Percentiles rank a stretch among this genome's conserved stretches.
These are phyloP conservation scores for Cucumis cinereus DNA, from an alignment of 306 rosid genomes.

Conservation along the genomic window DNA sequence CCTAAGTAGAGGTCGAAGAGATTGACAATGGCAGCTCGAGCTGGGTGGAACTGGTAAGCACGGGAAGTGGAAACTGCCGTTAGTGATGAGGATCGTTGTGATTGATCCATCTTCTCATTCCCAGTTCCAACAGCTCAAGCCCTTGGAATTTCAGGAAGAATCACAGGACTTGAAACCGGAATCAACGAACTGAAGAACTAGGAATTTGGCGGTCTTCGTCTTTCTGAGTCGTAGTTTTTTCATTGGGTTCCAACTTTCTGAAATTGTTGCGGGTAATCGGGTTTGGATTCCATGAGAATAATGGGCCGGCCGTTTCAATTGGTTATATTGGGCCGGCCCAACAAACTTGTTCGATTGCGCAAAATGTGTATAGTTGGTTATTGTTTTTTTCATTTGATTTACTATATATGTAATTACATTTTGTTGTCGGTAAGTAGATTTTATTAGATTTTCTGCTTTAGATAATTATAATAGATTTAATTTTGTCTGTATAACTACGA, in stretches of 20 bases:
- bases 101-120: conserved; percentile 54
- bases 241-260: background rate
- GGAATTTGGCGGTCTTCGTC: background rate
- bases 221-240: background rate
- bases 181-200: background rate
- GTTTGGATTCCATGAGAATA: background rate
- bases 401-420: too few relatives aligned
- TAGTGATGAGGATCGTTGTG: conserved; percentile 39
- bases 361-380: too few relatives aligned
- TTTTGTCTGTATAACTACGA: too few relatives aligned
- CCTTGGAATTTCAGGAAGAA: background rate
- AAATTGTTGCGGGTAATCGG: background rate
- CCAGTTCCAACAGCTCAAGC: conserved; percentile 8
- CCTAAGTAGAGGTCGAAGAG: conserved; percentile 93
- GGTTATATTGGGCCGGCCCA: too few relatives aligned
- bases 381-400: too few relatives aligned
- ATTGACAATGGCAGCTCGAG: conserved; percentile 58
- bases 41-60: conserved; percentile 70
- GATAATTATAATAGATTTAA: too few relatives aligned
- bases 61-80: conserved; percentile 31
- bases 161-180: background rate
- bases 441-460: too few relatives aligned
- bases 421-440: too few relatives aligned
- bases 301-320: background rate
- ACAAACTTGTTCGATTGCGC: too few relatives aligned